Percentiles rank a stretch among this genome's conserved stretches.
Conservation (phyloP, 2,329 filamentous ascomycete genomes). For the Ophiostoma sp. region DNA sequence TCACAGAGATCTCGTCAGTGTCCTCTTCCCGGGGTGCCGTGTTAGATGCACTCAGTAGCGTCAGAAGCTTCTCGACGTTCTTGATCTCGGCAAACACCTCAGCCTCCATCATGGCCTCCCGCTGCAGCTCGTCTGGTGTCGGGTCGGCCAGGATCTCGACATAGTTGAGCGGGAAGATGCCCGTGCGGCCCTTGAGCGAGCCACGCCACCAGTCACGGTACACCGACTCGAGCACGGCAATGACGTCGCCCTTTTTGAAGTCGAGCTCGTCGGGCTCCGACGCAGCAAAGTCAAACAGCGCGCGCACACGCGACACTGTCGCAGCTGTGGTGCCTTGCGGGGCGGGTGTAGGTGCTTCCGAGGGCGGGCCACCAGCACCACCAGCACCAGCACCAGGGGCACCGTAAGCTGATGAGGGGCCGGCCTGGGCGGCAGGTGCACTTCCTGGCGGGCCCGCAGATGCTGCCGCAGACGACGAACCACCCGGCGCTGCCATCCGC, state of each 20-base stretch:
- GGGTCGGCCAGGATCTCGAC: slow-evolving; percentile 96
- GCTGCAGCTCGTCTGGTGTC: slow-evolving; percentile 86
- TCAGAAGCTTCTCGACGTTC: slow-evolving; percentile 67
- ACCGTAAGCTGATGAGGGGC: background rate
- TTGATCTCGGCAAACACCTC: slow-evolving; percentile 62
- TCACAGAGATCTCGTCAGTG: slow-evolving; percentile 90
- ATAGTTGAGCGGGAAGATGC: slow-evolving; percentile 97
- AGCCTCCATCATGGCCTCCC: slow-evolving; percentile 91
- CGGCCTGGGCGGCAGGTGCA: background rate
- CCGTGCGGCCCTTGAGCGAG: slow-evolving; percentile 85
- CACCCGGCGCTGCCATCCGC: slow-evolving; percentile 33
- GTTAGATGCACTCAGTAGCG: slow-evolving; percentile 81
- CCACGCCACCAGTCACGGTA: slow-evolving; percentile 99
- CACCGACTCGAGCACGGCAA: slow-evolving; percentile 93
- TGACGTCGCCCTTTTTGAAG: slow-evolving; percentile 94
- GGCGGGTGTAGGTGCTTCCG: slow-evolving; percentile 8
- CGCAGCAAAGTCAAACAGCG: slow-evolving; percentile 89
- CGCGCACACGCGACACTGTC: slow-evolving; percentile 89
- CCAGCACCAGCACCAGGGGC: slow-evolving; percentile 41
- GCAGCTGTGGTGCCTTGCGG: slow-evolving; percentile 82
- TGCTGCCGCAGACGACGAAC: slow-evolving; percentile 34
- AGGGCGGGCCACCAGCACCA: slow-evolving; percentile 45
- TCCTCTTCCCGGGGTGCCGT: slow-evolving; percentile 77
- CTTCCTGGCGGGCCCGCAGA: slow-evolving; percentile 23
- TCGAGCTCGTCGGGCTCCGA: slow-evolving; percentile 92